Evolutionary conservation across 164 flowering plant genomes (phyloP).

Genomic region (Magnolia changhungtana): DNA sequence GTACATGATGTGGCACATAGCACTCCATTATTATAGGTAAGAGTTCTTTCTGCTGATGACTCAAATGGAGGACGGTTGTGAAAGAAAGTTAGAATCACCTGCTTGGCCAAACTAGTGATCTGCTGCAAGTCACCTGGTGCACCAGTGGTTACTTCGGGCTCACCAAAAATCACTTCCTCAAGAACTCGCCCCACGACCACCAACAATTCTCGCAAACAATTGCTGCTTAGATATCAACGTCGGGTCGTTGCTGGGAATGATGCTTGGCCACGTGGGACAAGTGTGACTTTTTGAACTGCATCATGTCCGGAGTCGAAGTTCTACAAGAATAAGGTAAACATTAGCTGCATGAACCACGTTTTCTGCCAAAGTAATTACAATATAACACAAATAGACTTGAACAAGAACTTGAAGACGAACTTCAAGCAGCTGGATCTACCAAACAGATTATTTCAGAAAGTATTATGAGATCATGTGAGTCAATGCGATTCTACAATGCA

Average conservation of each 20-base stretch:
- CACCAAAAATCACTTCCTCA: constrained; percentile 85
- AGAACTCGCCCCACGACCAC: constrained; percentile 94
- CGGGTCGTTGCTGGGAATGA: constrained; percentile 77
- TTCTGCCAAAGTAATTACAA: background rate
- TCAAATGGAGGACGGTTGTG: too few species aligned
- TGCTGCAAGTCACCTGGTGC: constrained; percentile 87
- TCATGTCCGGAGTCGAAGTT: constrained; percentile 89
- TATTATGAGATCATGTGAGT: too few species aligned
- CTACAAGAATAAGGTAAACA: constrained; percentile 29
- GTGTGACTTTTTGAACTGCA: constrained; percentile 82
- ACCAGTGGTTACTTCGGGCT: constrained; percentile 84
- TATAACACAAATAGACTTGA: background rate
- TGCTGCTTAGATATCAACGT: constrained; percentile 83
- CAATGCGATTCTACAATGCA: too few species aligned
- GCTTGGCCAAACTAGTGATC: constrained; percentile 77
- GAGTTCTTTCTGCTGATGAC: background rate
- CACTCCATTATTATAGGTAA: background rate
- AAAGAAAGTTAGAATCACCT: constrained; percentile 33
- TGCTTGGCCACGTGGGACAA: constrained; percentile 86
- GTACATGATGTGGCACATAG: background rate
- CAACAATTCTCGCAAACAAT: constrained; percentile 83
- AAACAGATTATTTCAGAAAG: too few species aligned
- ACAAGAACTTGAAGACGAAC: background rate
- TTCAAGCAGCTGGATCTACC: background rate
- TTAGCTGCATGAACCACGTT: background rate